Evolutionary conservation across 305 asterid species (phyloP), one percentile per base, ranked within the genome.

Genomic region (Solanum hybrid): DNA sequence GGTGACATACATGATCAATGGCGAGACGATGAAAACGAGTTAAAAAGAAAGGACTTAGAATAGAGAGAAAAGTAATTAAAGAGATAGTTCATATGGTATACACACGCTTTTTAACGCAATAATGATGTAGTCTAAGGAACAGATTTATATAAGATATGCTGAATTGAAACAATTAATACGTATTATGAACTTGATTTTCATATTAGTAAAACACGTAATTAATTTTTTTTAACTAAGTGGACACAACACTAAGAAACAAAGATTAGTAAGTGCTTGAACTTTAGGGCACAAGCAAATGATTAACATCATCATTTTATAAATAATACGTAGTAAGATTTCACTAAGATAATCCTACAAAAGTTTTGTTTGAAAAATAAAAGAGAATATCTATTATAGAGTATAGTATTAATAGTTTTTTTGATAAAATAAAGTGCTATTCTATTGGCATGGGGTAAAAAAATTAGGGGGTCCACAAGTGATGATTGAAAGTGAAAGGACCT

Each of bases 271-370:
- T 89, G 93, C 76, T 75, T 51, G 90, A 88, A 40, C 91, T 89
- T 92, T 92, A 90, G 13, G 91, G 87, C 89, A 86, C 92, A 94
- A n/a, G 90, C 90, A 89, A 92, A 93, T 95, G 96, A 95, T 93
- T 94, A 92, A 91, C 88, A 91, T 83, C 76, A 93, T 94, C 90
- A 93, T 93, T 90, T 39, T 46, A 90, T 84, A 74, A 87, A 94
- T 92, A 84, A 92, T 76, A 86, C 14, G 93, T 33, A 33, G 35
- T 33, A 33, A 33, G 35, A 33, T 33, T 33, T 33, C 81, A 91
- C 91, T 88, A 46, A 92, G 46, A 13, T 33, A 24, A 57, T 20
- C 26, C n/a, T 37, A 24, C 24, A 77, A 36, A 51, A 34, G 64
- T 51, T 16, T 2, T 51, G 4, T 51, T 37, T 82, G 57, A 36